Conservation (phyloP, 495 filamentous ascomycete species). For the Antarctomyces pellizariae region DNA sequence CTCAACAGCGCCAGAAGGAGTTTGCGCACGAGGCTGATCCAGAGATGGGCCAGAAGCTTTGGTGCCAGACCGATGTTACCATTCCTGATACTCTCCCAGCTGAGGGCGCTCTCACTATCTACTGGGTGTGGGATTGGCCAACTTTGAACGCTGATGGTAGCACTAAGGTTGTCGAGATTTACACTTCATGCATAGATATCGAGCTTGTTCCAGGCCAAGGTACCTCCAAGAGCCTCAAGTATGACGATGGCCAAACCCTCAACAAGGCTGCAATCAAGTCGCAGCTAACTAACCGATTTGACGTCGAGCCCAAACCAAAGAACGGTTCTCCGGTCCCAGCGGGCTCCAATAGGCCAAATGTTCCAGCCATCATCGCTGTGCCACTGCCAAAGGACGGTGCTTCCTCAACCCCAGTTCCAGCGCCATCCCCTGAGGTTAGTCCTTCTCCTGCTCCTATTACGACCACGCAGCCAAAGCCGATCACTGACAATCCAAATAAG, state of each 20-base stretch:
- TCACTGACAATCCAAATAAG: too few relatives aligned
- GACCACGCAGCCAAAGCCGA: too few relatives aligned
- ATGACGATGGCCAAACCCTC: conserved; percentile 15
- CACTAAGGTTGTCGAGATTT: conserved; percentile 50
- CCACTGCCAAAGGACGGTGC: neutral
- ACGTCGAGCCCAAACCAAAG: conserved; percentile 4
- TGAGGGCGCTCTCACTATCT: conserved; percentile 41
- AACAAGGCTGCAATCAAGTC: conserved; percentile 17
- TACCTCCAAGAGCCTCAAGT: conserved; percentile 7
- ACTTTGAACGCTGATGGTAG: conserved; percentile 27
- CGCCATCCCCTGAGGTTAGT: neutral
- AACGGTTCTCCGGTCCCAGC: too few relatives aligned
- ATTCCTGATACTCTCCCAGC: conserved; percentile 33
- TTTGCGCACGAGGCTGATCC: conserved; percentile 21
- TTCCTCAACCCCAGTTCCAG: neutral
- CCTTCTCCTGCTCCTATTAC: too few relatives aligned
- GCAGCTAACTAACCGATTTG: conserved; percentile 14
- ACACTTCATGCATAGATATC: conserved; percentile 67
- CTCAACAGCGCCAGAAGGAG: conserved; percentile 13
- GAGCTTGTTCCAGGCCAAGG: conserved; percentile 22
- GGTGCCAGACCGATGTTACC: conserved; percentile 56
- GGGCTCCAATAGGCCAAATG: too few relatives aligned
- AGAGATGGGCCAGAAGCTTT: conserved; percentile 28
- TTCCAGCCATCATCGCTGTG: too few relatives aligned
- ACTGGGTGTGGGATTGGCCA: conserved; percentile 92